Base-by-base conservation (phyloP, 148 eudicot species). In the Rhododendron williamsianum region DNA sequence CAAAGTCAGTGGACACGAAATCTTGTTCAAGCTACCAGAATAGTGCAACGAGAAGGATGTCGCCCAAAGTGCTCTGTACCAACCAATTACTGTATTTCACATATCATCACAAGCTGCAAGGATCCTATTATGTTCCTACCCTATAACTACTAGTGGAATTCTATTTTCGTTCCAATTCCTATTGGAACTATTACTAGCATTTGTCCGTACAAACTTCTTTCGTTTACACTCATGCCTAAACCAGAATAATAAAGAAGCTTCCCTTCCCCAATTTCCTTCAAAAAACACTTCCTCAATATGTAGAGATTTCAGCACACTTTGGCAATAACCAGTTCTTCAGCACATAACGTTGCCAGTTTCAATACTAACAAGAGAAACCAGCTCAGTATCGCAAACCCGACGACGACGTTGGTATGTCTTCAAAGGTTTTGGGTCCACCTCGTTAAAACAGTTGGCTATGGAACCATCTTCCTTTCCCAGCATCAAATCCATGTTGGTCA, bases 401-500 rank as follows among this genome's bases (percentile, higher is more conserved):
- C 46, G 3, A 76, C 48, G 48, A 19, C 76, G 82, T 56, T 38
- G 80, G 52, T 63, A 84, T n/a, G 76, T 58, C 76, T 77, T 69
- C 74, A 78, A 78, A n/a, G 86, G 56, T 74, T 84, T 84, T 27
- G 76, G 54, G 76, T 74, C 80, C 60, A 78, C 45, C 43, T 58
- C 43, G 16, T 5, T 30, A 58, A 78, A 69, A 4, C 21, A 21
- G 54, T 78, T 72, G 30, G 27, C 78, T 76, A 13, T 76, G 30
- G 25, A 10, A 45, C 52, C 80, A 45, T 23, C 52, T 48, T 41
- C 27, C 15, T 43, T n/a, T 45, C 27, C 46, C 80, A 45, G 25
- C 80, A 23, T 38, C 7, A 48, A 76, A 36, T 36, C 48, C n/a
- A 6, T 16, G 45, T 38, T 45, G 63, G 38, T 49, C 60, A 25